These are phyloP conservation scores for Chlorella variabilis DNA, from an alignment of 163 green algal species.

Conservation along the genomic window DNA sequence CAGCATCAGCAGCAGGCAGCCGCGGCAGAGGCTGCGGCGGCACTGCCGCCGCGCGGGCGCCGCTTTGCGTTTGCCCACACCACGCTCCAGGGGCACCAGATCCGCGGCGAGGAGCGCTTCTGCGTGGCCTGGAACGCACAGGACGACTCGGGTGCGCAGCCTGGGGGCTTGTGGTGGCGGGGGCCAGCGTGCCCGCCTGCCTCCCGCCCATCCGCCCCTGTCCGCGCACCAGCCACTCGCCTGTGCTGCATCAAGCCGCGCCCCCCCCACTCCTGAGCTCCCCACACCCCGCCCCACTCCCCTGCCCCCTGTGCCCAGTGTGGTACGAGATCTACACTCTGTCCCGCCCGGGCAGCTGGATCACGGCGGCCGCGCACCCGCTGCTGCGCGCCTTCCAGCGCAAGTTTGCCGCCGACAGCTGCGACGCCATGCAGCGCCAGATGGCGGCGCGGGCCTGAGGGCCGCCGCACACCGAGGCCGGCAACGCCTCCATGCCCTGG, in stretches of 20 bases:
- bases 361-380: constrained; percentile 68
- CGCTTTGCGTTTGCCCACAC: constrained; percentile 67
- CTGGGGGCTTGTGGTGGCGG: background rate
- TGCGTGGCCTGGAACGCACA: constrained; percentile 70
- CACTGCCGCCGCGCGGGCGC: constrained; percentile 8
- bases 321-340: constrained; percentile 78
- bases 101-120: constrained; percentile 88
- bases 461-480: no score
- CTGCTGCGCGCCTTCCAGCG: constrained; percentile 73
- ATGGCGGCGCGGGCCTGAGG: background rate
- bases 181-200: no score
- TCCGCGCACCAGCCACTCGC: no score
- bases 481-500: no score
- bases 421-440: constrained; percentile 45
- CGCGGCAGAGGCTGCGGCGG: background rate
- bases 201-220: no score
- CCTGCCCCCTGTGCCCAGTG: background rate
- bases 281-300: no score
- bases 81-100: constrained; percentile 77
- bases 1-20: constrained; percentile 5
- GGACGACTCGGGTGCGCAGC: constrained; percentile 72
- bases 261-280: no score
- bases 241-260: background rate
- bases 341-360: constrained; percentile 68
- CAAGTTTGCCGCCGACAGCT: constrained; percentile 66